These are phyloP conservation scores for Lachnellula willkommii DNA, from an alignment of 2,329 filamentous ascomycete species.

Conservation along the genomic window DNA sequence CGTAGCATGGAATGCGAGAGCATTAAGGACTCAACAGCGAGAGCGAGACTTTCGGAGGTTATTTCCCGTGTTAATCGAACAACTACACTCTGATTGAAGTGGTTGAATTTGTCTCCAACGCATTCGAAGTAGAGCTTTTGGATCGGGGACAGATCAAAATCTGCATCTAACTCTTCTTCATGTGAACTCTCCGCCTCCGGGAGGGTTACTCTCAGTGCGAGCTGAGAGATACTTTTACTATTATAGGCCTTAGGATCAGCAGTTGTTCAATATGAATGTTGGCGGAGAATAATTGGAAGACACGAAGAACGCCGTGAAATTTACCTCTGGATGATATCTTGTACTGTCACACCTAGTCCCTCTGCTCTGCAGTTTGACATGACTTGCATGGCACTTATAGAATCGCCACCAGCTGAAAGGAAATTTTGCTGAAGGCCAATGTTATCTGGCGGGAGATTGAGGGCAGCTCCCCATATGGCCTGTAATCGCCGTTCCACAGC, in stretches of 20 bases:
- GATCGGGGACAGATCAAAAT: slow-evolving; percentile 22
- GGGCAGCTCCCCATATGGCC: slow-evolving; percentile 38
- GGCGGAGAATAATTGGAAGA: not conserved
- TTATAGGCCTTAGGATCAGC: not conserved
- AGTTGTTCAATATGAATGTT: not conserved
- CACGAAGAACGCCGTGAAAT: not conserved
- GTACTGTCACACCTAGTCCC: slow-evolving; percentile 34
- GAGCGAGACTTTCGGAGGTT: not conserved
- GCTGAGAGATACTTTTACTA: slow-evolving; percentile 5
- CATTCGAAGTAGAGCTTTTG: slow-evolving; percentile 22
- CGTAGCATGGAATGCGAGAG: slow-evolving; percentile 35
- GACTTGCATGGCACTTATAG: slow-evolving; percentile 37
- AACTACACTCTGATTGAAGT: slow-evolving; percentile 12
- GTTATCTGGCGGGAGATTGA: slow-evolving; percentile 33
- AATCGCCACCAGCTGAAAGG: slow-evolving; percentile 34
- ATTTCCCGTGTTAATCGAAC: not conserved
- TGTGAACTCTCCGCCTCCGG: not conserved
- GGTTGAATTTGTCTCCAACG: not conserved
- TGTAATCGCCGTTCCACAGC: slow-evolving; percentile 23
- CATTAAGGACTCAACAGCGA: slow-evolving; percentile 30
- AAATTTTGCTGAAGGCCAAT: slow-evolving; percentile 32
- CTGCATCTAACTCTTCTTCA: not conserved
- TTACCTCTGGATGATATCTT: slow-evolving; percentile 10
- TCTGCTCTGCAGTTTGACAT: slow-evolving; percentile 33
- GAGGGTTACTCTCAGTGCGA: slow-evolving; percentile 4